Evolutionary conservation across 345 rosid species (phyloP).

Genomic region (Rhodamnia rubescens): DNA sequence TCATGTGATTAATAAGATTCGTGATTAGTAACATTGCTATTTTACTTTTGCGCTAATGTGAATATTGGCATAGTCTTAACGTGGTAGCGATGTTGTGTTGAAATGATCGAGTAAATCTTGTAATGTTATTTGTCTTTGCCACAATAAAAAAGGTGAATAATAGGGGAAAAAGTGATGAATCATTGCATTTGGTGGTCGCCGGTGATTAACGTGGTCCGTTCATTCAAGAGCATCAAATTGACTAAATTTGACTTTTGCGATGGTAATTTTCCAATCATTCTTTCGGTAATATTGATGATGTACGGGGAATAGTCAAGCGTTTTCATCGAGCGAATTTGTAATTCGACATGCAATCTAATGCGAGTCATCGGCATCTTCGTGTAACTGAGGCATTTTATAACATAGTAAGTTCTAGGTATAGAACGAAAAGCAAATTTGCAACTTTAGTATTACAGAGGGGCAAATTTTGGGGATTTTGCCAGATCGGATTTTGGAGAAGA

Average conservation of each 20-base stretch:
- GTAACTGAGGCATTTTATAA: background rate
- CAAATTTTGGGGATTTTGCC: background rate
- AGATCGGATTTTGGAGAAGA: background rate
- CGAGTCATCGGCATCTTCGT: background rate
- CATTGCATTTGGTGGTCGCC: rapidly evolving
- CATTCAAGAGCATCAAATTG: background rate
- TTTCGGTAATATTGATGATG: background rate
- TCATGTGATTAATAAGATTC: background rate
- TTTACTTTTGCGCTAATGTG: rapidly evolving
- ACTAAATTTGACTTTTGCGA: background rate
- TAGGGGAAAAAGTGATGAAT: background rate
- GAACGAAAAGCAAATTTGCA: background rate
- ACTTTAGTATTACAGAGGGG: background rate
- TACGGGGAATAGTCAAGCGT: background rate
- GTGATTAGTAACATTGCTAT: background rate
- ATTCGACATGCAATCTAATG: background rate
- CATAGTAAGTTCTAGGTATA: background rate
- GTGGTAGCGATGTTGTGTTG: background rate
- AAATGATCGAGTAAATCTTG: background rate
- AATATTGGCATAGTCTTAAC: rapidly evolving
- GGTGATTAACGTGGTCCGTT: background rate
- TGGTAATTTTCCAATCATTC: background rate
- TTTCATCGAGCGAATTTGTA: background rate
- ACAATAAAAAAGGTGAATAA: background rate
- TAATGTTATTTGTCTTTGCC: rapidly evolving